Evolutionary conservation across 192 early-diverging fungal genomes (phyloP), one percentile per base, ranked within the genome.

Genomic region (Coemansia furcata): DNA sequence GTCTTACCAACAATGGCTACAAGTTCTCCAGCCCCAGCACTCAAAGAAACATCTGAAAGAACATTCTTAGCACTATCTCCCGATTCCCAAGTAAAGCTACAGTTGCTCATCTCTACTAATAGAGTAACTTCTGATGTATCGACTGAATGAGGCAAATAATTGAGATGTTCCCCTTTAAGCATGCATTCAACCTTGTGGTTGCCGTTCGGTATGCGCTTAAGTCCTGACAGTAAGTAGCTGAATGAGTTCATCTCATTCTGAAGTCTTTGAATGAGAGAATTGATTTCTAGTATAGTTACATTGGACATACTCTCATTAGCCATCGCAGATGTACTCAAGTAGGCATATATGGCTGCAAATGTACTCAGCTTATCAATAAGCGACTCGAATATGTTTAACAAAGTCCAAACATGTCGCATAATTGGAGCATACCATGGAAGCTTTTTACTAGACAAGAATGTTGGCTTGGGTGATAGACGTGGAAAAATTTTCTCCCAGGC

Each of bases 1-100:
- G 88, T 86, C 32, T 77, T 68, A 11, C 90, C 89, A 30, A 86
- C 75, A 17, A 91, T 75, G 3, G 83, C 80, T 8, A 87, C 78
- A 6, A 91, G 71, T 46, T 67, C 67, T 7, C 87, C 86, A 4
- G 68, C 60, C 6, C 17, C 30, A 4, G 50, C 62, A 10, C 26
- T 46, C 12, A 82, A 42, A 0, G 67, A 43, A 3, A 69, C 44
- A 39, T 68, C 52, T 3, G 61, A 29, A 3, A 76, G 55, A 19
- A 71, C 60, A 6, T 46, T 57, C 17, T 40, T 46, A 8, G 39
- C 1, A 6, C n/a, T 14, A 6, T 54, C 9, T 8, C 50, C 58
- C 6, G 29, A 47, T 23, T 40, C 61, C 54, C 69, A 50, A 6
- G 55, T 49, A 52, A 80, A 80, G 17, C 47, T 61, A 52, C 69